A percentile compares a stretch with the other conserved stretches of the same genome.
These are phyloP conservation scores for Metschnikowia colocasiae DNA, from an alignment of 805 yeast species.

Conservation along the genomic window DNA sequence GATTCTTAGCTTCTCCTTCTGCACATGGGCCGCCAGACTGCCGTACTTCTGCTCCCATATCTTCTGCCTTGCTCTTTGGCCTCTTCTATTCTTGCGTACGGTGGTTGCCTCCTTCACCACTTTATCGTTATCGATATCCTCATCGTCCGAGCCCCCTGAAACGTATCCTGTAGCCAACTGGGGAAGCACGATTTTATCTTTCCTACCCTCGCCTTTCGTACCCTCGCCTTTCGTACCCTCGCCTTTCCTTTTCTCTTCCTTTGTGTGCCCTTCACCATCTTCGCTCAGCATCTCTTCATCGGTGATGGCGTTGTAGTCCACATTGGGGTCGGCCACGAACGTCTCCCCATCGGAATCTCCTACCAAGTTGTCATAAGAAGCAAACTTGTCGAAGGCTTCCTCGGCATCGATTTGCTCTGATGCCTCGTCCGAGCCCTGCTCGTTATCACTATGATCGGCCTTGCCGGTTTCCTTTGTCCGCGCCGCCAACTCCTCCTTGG, in stretches of 20 bases:
- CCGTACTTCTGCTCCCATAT: conserved; percentile 96
- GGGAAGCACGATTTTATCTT: conserved; percentile 48
- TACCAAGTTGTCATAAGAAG: conserved; percentile 37
- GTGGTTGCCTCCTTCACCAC: conserved; percentile 51
- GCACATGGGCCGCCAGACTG: conserved; percentile 73
- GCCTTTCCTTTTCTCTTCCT: conserved; percentile 8
- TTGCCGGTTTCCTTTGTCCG: conserved; percentile 24
- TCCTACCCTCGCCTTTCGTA: conserved; percentile 16
- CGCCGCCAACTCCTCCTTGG: conserved; percentile 32
- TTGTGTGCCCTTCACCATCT: not conserved
- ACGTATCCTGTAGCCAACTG: conserved; percentile 74
- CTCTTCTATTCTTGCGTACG: conserved; percentile 83
- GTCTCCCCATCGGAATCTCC: conserved; percentile 44
- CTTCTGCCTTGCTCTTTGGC: conserved; percentile 94
- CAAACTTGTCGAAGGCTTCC: conserved; percentile 30
- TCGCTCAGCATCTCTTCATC: conserved; percentile 40
- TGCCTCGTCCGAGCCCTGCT: too few relatives aligned
- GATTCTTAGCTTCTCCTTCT: conserved; percentile 55
- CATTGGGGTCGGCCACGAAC: conserved; percentile 30
- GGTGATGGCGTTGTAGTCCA: conserved; percentile 57
- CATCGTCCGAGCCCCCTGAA: conserved; percentile 79
- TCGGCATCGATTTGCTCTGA: conserved; percentile 20
- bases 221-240: not conserved
- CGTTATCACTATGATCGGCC: conserved; percentile 3
- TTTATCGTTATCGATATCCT: conserved; percentile 42